Evolutionary conservation across 768 basidiomycete genomes (phyloP).

Genomic region (Cubamyces lactineus): DNA sequence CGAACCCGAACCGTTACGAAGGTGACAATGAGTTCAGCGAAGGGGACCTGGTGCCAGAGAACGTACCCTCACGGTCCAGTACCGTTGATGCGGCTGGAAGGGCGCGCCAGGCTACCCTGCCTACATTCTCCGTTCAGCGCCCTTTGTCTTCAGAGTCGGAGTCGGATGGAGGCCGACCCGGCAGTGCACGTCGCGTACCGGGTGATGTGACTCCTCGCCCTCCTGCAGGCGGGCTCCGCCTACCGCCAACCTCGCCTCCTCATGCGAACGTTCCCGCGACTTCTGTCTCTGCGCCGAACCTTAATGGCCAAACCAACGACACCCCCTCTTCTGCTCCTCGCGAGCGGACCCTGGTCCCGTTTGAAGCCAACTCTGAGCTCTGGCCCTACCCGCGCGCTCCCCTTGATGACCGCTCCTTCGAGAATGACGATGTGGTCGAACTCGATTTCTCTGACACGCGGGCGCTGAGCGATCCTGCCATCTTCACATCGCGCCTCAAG

Average conservation of each 20-base stretch:
- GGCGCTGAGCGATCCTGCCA: slow-evolving; percentile 67
- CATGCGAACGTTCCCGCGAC: neutral
- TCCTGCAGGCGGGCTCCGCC: slow-evolving; percentile 33
- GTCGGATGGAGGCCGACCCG: neutral
- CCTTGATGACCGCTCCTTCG: slow-evolving; percentile 41
- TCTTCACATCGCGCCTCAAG: slow-evolving; percentile 43
- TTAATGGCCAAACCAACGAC: slow-evolving; percentile 8
- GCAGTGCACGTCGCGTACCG: slow-evolving; percentile 26
- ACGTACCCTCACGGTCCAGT: slow-evolving; percentile 25
- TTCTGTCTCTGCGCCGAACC: slow-evolving; percentile 11
- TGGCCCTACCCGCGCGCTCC: slow-evolving; percentile 69
- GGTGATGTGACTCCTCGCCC: slow-evolving; percentile 68
- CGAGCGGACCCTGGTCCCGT: slow-evolving; percentile 52
- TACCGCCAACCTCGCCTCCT: slow-evolving; percentile 18
- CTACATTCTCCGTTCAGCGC: slow-evolving; percentile 23
- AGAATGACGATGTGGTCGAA: slow-evolving; percentile 66
- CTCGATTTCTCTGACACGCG: slow-evolving; percentile 77
- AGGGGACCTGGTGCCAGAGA: slow-evolving; percentile 28
- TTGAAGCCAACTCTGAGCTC: slow-evolving; percentile 64
- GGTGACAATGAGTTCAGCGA: slow-evolving; percentile 42
- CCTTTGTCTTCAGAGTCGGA: slow-evolving; percentile 15
- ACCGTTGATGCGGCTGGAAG: slow-evolving; percentile 17
- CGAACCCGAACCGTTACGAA: slow-evolving; percentile 35
- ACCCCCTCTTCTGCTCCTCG: slow-evolving; percentile 12
- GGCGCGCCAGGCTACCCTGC: slow-evolving; percentile 10